Evolutionary conservation across 805 yeast genomes (phyloP).

Genomic region (Candida xyloterini): DNA sequence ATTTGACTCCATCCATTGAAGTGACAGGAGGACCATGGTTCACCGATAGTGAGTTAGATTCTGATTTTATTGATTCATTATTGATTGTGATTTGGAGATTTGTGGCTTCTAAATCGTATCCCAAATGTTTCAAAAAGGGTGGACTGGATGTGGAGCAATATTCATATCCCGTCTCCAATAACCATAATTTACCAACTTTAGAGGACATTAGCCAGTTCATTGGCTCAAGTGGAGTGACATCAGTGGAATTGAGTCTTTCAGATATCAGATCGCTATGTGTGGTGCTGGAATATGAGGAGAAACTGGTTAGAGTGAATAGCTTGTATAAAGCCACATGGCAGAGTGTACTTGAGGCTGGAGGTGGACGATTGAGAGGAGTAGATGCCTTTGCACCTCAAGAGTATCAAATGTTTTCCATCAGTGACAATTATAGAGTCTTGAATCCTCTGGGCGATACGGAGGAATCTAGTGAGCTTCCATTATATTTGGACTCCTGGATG

Average conservation of each 20-base stretch:
- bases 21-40: conserved; percentile 99
- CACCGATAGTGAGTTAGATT: conserved; percentile 91
- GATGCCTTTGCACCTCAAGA: conserved; percentile 30
- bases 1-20: conserved; percentile 89
- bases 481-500: conserved; percentile 33
- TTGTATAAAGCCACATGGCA: conserved; percentile 82
- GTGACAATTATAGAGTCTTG: conserved; percentile 32
- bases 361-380: conserved; percentile 33
- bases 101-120: conserved; percentile 72
- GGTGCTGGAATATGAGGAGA: conserved; percentile 83
- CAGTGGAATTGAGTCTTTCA: conserved; percentile 68
- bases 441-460: conserved; percentile 21
- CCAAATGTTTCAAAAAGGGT: conserved; percentile 57
- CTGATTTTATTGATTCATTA: conserved; percentile 85
- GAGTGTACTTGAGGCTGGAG: conserved; percentile 70
- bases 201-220: conserved; percentile 76
- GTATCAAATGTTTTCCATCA: conserved; percentile 28
- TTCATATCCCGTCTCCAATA: conserved; percentile 27
- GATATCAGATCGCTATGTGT: conserved; percentile 85
- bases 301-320: conserved; percentile 62
- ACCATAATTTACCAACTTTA: conserved; percentile 61
- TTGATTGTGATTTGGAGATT: conserved; percentile 84
- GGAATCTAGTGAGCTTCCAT: conserved; percentile 15
- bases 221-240: conserved; percentile 65
- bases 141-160: conserved; percentile 27